A percentile compares a stretch with the other conserved stretches of the same genome.
These are phyloP conservation scores for Pleurotus ostreatus DNA, from an alignment of 768 basidiomycete genomes.

Conservation along the genomic window DNA sequence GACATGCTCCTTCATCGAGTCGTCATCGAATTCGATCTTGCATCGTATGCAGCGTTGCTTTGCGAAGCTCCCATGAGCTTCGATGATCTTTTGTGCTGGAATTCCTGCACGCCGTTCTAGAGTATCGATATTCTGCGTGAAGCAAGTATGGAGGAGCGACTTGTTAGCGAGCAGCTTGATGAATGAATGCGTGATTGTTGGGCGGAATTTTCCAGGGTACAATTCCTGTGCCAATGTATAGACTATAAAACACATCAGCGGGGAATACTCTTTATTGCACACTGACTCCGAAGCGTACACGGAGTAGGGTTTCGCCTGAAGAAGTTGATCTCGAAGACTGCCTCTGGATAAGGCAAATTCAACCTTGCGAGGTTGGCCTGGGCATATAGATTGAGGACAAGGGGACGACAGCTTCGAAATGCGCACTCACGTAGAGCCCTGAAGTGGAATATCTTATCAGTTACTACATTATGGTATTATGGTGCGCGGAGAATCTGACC, in stretches of 20 bases:
- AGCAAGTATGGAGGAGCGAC: slow-evolving; percentile 67
- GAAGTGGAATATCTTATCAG: not conserved
- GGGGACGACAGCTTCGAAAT: not conserved
- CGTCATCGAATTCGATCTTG: slow-evolving; percentile 48
- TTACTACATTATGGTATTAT: not conserved
- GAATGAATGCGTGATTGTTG: slow-evolving; percentile 89
- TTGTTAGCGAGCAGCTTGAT: slow-evolving; percentile 75
- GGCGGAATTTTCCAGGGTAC: slow-evolving; percentile 86
- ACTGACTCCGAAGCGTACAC: not conserved
- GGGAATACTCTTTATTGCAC: no score
- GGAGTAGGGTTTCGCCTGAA: slow-evolving; percentile 43
- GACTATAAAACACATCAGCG: slow-evolving; percentile 35
- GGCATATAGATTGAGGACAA: not conserved
- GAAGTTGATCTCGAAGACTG: slow-evolving; percentile 90
- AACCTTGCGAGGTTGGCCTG: slow-evolving; percentile 76
- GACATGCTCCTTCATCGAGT: slow-evolving; percentile 65
- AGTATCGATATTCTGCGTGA: slow-evolving; percentile 92
- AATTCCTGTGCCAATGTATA: slow-evolving; percentile 92
- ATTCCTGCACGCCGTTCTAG: slow-evolving; percentile 84
- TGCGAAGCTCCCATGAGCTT: slow-evolving; percentile 97
- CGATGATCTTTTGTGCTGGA: slow-evolving; percentile 69
- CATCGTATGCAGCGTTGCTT: slow-evolving; percentile 82
- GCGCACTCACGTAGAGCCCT: slow-evolving; percentile 51
- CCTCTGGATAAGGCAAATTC: slow-evolving; percentile 88
- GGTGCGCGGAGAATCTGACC: slow-evolving; percentile 38